phyloP scores from a whole-genome alignment of 2,329 filamentous ascomycete species.

The Penicillium palitans region DNA sequence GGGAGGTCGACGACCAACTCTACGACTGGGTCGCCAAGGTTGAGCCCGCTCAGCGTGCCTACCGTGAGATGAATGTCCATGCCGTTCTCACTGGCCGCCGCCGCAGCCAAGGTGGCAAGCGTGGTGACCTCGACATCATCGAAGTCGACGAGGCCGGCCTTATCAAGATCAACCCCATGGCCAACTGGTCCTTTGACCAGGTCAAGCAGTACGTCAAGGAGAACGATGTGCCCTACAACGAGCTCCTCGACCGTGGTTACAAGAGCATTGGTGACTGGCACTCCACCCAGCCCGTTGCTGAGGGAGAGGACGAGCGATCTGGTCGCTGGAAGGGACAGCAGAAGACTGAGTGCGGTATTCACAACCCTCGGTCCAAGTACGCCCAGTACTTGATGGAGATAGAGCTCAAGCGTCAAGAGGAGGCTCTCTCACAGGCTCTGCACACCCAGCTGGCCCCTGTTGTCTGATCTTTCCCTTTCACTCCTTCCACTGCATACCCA shows the following conservation, averaged over 20 bases:
- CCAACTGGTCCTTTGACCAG: constrained; percentile 89
- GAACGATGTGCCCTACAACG: constrained; percentile 90
- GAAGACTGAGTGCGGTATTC: constrained; percentile 98
- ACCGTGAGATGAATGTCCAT: constrained; percentile 79
- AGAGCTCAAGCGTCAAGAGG: constrained; percentile 66
- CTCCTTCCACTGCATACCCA: constrained; percentile 19
- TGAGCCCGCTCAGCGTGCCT: constrained; percentile 89
- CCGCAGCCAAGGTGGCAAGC: constrained; percentile 88
- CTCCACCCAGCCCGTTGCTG: constrained; percentile 84
- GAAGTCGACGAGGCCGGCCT: constrained; percentile 89
- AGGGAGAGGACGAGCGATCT: constrained; percentile 91
- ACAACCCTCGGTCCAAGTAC: constrained; percentile 95
- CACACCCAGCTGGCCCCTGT: constrained; percentile 33
- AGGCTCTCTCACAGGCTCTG: constrained; percentile 51
- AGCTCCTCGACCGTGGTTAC: constrained; percentile 87
- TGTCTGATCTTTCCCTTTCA: constrained; percentile 23
- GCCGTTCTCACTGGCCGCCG: constrained; percentile 91
- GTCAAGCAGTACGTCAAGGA: constrained; percentile 84
- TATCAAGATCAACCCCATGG: constrained; percentile 96
- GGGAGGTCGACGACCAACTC: constrained; percentile 80
- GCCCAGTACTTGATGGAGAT: constrained; percentile 77
- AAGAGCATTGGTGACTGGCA: constrained; percentile 99
- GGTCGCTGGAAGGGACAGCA: constrained; percentile 94
- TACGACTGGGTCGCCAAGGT: constrained; percentile 99
- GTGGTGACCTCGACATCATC: constrained; percentile 84